Evolutionary conservation across 2,329 filamentous ascomycete genomes (phyloP), one percentile per base, ranked within the genome.

Genomic region (Podosphaera leucotricha): DNA sequence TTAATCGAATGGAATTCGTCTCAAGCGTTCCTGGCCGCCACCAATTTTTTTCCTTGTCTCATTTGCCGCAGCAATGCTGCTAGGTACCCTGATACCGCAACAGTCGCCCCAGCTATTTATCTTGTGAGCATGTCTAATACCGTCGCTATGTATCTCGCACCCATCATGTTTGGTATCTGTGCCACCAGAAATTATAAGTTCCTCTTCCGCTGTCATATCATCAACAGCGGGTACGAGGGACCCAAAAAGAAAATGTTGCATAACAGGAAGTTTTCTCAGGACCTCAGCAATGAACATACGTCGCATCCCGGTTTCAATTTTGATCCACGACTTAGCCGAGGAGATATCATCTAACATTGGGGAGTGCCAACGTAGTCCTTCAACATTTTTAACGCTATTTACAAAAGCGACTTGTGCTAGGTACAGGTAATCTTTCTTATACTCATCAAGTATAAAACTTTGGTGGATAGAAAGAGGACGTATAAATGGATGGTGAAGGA

Each of bases 271-370:
- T 61, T 98, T 98, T 26, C 80, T 77, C 43, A 98, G 62, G 0
- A 98, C 87, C 61, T 98, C 90, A 36, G 78, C 81, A 43, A 87
- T 70, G 57, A 95, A 95, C 92, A 98, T 98, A 52, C 84, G 81
- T 48, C 82, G 72, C 92, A 98, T 95, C 6, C 90, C 90, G 21
- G 70, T 79, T 59, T 95, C 86, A 42, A 98, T 80, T 66, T 98
- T 98, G 50, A 62, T 65, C 90, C 90, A 98, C 35, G 70, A 81
- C 59, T 83, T 86, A 15, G 87, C 80, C 1, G 83, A 77, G 2
- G 81, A 90, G 50, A 98, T 98, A 59, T 98, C 90, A 58, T 98
- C 90, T 16, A 98, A 72, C 92, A 98, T 95, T 2, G 92, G 90
- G 50, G 79, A 86, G 56, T 98, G 92, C 90, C 90, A 98, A 38